A percentile compares a stretch with the other conserved stretches of the same genome.
Evolutionary conservation across 805 yeast genomes (phyloP).

Genomic region (Candida namnaoensis): DNA sequence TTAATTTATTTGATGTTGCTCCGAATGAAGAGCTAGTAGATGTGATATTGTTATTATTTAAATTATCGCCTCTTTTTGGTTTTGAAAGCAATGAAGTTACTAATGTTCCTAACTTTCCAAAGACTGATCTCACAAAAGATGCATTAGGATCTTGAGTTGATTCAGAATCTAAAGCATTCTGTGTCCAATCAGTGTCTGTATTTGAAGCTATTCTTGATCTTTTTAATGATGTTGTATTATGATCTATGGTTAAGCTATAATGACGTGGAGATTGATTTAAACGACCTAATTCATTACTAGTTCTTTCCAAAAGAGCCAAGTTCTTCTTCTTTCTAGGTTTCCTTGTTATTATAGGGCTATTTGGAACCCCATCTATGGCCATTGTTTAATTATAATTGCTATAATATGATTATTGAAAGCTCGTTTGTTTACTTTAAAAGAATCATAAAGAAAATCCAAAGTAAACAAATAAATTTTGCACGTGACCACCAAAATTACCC

Average conservation of each 20-base stretch:
- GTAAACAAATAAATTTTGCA: too few relatives aligned
- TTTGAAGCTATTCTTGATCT: neutral
- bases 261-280: neutral
- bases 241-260: neutral
- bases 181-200: neutral
- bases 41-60: too few relatives aligned
- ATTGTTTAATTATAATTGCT: too few relatives aligned
- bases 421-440: too few relatives aligned
- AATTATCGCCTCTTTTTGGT: too few relatives aligned
- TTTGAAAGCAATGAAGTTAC: too few relatives aligned
- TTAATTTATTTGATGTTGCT: too few relatives aligned
- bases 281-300: neutral
- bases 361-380: neutral
- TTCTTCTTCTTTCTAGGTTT: neutral
- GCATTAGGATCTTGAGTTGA: neutral
- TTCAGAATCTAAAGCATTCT: neutral
- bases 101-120: neutral
- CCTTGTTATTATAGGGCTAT: neutral
- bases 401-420: too few relatives aligned
- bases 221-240: neutral
- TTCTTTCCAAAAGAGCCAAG: neutral
- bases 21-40: too few relatives aligned
- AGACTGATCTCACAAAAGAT: neutral
- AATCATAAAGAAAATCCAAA: too few relatives aligned
- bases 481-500: too few relatives aligned